Evolutionary conservation across 2,329 filamentous ascomycete species (phyloP), one percentile per base, ranked within the genome.

Genomic region (Penicillium sp.): DNA sequence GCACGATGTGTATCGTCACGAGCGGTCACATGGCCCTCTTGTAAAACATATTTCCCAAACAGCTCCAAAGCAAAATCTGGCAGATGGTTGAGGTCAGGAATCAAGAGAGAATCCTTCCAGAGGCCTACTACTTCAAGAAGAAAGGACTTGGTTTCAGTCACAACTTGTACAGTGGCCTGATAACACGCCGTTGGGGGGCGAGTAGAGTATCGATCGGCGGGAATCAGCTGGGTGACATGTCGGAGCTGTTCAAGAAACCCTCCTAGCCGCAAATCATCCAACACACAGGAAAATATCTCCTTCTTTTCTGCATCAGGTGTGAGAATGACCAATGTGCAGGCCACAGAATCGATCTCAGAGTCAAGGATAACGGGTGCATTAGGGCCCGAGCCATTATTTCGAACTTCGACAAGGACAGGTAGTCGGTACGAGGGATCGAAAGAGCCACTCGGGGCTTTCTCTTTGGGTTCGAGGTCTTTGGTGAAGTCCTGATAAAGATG

Each of bases 31-130:
- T 64, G 59, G 50, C 54, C 37, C 37, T 71, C 62, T 28, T 67
- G 64, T 17, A 74, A 60, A 20, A 71, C 66, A 62, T 75, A 78
- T 55, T 48, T 67, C 14, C 61, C 66, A 54, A 76, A 74, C 7
- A 69, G 64, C 17, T 61, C 56, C 12, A 65, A 59, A 2, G 63
- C 59, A 25, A 56, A 57, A 51, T 61, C 51, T 14, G 58, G 59
- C 38, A 71, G 25, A 31, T 62, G 64, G 10, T 56, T 63, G 14
- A 68, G 35, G 45, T 67, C 62, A 1, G 69, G 60, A 4, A 71
- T 67, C 11, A 71, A 61, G 22, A 73, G 48, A 14, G 74, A 75
- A 50, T 78, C 70, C 47, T 62, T 73, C 75, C 75, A 78, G 20
- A 78, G 56, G 12, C 73, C 58, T 28, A 69, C 63, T 1, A 69